Base-by-base conservation (phyloP, 495 filamentous ascomycete species). In the Neurospora sp. region DNA sequence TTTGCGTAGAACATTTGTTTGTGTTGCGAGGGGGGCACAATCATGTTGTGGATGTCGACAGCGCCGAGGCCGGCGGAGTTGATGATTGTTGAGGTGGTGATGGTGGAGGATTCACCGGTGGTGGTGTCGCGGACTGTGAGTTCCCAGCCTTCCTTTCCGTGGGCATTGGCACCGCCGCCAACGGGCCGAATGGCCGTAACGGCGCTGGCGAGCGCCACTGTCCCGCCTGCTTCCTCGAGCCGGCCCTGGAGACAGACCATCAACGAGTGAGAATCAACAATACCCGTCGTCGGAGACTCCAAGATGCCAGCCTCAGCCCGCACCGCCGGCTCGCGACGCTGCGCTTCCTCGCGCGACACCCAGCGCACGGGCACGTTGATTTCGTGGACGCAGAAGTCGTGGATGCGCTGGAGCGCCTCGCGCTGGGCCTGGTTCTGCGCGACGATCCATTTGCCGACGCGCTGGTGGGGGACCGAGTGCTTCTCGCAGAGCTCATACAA, bases 401-500 rank as follows among this genome's bases (percentile, higher is more conserved):
- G 90, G 18, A 96, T 81, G 16, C 84, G 85, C 59, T 92, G 78
- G 2, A 94, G 87, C 1, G 86, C 88, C 37, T 85, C 87, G 81
- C 87, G 88, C 79, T 98, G 92, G 44, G 84, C 81, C 10, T 83
- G 82, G 68, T 88, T 89, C 82, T 99, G 96, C 2, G 96, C 95
- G 1, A 99, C 90, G 75, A 99, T 91, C 94, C 96, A 97, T 85
- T 99, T 99, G 61, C 93, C 94, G 22, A 87, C 90, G 78, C 91
- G 91, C 72, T 84, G 84, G 83, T 94, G 86, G 0, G 91, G 90
- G 70, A 98, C 91, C 46, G 78, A 74, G 77, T 92, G 82, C 22
- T 82, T 80, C 1, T 82, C 77, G 85, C 95, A 98, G 69, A 94
- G 88, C 11, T 85, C 85, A 82, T 99, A 99, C 75, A 99, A 83